Base-by-base conservation (phyloP, 1,284 basidiomycete genomes). In the Takashimella tepidaria region DNA sequence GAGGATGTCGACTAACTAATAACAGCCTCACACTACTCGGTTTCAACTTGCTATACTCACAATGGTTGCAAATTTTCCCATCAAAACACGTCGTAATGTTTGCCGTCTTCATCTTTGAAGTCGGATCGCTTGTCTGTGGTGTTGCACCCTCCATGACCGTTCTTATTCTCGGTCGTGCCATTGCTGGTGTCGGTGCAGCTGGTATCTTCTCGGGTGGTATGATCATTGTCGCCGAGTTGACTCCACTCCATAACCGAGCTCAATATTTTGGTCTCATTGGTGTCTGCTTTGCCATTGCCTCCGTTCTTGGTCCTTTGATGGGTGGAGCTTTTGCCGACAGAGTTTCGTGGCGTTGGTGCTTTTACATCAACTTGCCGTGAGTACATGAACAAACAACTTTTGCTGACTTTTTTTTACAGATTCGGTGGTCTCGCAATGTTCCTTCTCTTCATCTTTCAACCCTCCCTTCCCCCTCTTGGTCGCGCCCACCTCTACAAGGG, bases 101-200 rank as follows among this genome's bases (percentile, higher is more conserved):
- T 42, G 76, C 78, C n/a, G 70, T 79, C 52, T 57, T 74, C 60
- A 60, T 79, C 59, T 80, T 80, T 51, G 78, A 79, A 49, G 50
- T 81, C 25, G 82, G 82, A 3, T 79, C 77, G 3, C 68, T 82
- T 27, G 60, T 82, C 16, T 83, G 81, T 59, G 82, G 74, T 40
- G 76, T 79, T n/a, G 77, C 82, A 0, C 75, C 76, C 0, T 72
- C 57, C 12, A 78, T 79, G 60, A 62, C 71, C 12, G 69, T 79
- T 23, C 66, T 81, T 45, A 79, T 81, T 49, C 63, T 80, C 22
- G 80, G 79, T 6, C 72, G 80, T 25, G 79, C 79, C 0, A 59
- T 81, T 41, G 75, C 79, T 0, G 80, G 80, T 27, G 63, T 78
- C 3, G 80, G 79, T 8, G 80, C 78, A 0, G 76, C 77, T 0